A percentile compares a stretch with the other conserved stretches of the same genome.
Evolutionary conservation across 2,329 filamentous ascomycete genomes (phyloP).

Genomic region (Beauveria pseudobassiana): DNA sequence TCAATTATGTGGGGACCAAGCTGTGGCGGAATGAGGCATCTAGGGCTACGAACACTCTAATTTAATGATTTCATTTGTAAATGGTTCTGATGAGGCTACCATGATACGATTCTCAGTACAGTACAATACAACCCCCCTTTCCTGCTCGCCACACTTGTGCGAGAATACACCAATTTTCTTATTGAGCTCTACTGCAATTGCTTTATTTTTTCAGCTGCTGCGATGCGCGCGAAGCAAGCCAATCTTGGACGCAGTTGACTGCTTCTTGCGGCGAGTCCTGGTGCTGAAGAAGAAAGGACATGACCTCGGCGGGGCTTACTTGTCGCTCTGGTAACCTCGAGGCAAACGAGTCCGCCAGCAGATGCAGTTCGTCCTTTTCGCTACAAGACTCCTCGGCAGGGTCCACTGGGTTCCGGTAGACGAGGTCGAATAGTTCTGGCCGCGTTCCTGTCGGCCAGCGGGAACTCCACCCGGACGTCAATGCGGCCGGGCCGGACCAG

Average conservation of each 20-base stretch:
- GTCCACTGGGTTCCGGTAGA: neutral
- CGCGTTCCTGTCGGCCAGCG: neutral
- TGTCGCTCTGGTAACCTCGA: neutral
- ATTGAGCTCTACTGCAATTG: neutral
- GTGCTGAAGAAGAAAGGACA: constrained; percentile 1
- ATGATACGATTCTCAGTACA: too few species aligned
- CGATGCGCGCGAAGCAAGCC: neutral
- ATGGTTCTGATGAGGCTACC: too few species aligned
- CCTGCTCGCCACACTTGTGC: neutral
- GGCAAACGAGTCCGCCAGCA: neutral
- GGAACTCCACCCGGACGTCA: constrained; percentile 43
- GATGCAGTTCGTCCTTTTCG: neutral
- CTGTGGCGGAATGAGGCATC: too few species aligned
- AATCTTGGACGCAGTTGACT: neutral
- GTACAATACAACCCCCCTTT: too few species aligned
- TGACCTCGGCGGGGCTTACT: neutral
- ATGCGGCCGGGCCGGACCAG: constrained; percentile 56
- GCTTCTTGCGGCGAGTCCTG: neutral
- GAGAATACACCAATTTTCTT: neutral
- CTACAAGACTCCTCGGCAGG: neutral
- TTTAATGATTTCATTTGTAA: too few species aligned
- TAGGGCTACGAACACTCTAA: too few species aligned
- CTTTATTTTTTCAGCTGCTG: neutral
- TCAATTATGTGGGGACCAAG: too few species aligned
- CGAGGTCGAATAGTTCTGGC: neutral